Conservation (phyloP, 1,139 yeast species). For the Yamadazyma triangularis region DNA sequence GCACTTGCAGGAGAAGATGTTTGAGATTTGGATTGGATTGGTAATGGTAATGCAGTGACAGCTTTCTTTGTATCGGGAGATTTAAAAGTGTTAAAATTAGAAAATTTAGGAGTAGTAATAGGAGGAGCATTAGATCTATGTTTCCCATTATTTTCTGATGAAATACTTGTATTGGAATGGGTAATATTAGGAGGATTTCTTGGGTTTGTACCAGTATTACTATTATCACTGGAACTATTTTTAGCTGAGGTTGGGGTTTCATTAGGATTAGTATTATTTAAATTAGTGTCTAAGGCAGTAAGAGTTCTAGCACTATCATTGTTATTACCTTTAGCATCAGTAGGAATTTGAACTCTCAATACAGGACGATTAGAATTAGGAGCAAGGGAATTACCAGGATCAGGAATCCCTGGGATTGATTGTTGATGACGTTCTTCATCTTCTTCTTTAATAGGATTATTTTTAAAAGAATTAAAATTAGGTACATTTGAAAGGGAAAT, state of each 20-base stretch:
- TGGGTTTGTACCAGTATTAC: background rate
- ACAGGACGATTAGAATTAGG: slow-evolving; percentile 34
- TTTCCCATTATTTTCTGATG: background rate
- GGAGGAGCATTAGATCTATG: slow-evolving; percentile 11
- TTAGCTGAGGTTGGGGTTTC: slow-evolving; percentile 1
- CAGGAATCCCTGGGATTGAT: slow-evolving; percentile 4
- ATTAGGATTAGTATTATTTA: slow-evolving; percentile 1
- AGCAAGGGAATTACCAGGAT: slow-evolving; percentile 1
- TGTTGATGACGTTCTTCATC: slow-evolving; percentile 11
- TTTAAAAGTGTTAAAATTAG: slow-evolving; percentile 28
- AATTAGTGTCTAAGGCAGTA: slow-evolving; percentile 14
- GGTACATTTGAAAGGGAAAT: slow-evolving; percentile 27
- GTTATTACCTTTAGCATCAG: slow-evolving; percentile 26
- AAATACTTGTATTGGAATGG: slow-evolving; percentile 1
- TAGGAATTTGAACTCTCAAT: slow-evolving; percentile 49
- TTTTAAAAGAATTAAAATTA: slow-evolving; percentile 18
- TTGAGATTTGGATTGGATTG: slow-evolving; percentile 37
- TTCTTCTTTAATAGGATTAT: slow-evolving; percentile 12
- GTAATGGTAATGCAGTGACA: slow-evolving; percentile 31
- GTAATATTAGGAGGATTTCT: background rate
- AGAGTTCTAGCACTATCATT: slow-evolving; percentile 15
- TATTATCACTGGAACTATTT: slow-evolving; percentile 1
- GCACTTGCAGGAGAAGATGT: slow-evolving; percentile 43
- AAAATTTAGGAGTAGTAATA: slow-evolving; percentile 19
- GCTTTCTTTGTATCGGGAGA: slow-evolving; percentile 38